Evolutionary conservation across 331 rosid species (phyloP).

Genomic region (Stylosanthes scabra): DNA sequence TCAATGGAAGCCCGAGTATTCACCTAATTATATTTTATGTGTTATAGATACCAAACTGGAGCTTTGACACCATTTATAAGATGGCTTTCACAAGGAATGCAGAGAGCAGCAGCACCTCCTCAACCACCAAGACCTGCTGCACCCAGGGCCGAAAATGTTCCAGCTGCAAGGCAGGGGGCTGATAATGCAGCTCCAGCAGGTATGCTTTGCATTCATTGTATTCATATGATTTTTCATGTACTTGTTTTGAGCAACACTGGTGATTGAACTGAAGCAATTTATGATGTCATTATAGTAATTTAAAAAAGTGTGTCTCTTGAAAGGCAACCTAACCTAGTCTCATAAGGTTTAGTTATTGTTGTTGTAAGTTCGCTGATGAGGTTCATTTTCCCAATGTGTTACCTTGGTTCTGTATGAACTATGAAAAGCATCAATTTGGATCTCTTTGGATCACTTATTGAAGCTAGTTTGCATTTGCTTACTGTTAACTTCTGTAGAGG

Average conservation of each 20-base stretch:
- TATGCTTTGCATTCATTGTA: slow-evolving; percentile 35
- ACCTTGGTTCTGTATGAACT: background rate
- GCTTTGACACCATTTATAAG: slow-evolving; percentile 83
- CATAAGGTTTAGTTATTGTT: too few species aligned
- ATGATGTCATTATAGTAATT: slow-evolving; percentile 6
- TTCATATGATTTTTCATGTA: slow-evolving; percentile 16
- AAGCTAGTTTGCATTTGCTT: slow-evolving; percentile 13
- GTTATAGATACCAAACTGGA: slow-evolving; percentile 91
- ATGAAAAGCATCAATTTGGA: slow-evolving; percentile 10
- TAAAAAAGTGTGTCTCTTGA: background rate
- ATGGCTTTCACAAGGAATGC: slow-evolving; percentile 98
- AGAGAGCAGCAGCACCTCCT: slow-evolving; percentile 96
- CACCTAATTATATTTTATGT: slow-evolving; percentile 40
- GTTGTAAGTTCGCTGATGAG: background rate
- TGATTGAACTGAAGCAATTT: slow-evolving; percentile 12
- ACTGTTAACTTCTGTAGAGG: slow-evolving; percentile 54
- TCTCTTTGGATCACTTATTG: background rate
- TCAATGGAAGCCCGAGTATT: slow-evolving; percentile 38
- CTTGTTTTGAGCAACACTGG: slow-evolving; percentile 5
- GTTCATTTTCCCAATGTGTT: background rate
- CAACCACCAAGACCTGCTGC: slow-evolving; percentile 85
- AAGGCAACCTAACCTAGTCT: background rate
- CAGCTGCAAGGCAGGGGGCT: slow-evolving; percentile 74
- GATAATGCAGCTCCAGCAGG: slow-evolving; percentile 78
- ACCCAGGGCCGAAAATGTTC: slow-evolving; percentile 70